Evolutionary conservation across 1,284 basidiomycete species (phyloP).

Genomic region (Sanghuangporus weigelae): DNA sequence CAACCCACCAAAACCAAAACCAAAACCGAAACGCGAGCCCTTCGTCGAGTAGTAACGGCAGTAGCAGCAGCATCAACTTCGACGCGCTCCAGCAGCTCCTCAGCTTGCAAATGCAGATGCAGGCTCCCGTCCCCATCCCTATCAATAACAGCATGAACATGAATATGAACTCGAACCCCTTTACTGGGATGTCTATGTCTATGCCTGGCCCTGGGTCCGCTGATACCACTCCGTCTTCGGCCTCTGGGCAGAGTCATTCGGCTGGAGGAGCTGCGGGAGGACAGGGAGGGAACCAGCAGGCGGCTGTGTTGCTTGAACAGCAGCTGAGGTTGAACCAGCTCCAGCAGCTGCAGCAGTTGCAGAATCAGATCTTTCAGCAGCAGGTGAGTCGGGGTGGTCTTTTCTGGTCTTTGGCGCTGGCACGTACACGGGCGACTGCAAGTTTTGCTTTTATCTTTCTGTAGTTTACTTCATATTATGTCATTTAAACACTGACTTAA

Average conservation of each 20-base stretch:
- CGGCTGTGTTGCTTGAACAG: constrained; percentile 40
- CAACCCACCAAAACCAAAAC: neutral
- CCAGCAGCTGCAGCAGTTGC: constrained; percentile 72
- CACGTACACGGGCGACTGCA: neutral
- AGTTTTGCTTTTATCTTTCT: neutral
- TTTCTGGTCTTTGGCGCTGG: neutral
- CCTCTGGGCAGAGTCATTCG: neutral
- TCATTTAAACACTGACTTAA: neutral
- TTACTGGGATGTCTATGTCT: neutral
- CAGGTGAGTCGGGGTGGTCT: constrained; percentile 44
- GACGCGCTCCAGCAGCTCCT: constrained; percentile 17
- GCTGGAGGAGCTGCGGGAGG: neutral
- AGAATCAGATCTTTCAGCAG: constrained; percentile 80
- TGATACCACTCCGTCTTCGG: neutral
- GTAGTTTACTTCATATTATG: neutral
- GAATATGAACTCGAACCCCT: neutral
- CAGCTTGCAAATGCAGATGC: constrained; percentile 8
- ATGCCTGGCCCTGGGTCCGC: neutral
- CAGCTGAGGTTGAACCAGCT: constrained; percentile 70
- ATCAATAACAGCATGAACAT: neutral
- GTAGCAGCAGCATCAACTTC: constrained; percentile 7
- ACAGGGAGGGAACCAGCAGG: neutral
- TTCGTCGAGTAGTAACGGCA: neutral
- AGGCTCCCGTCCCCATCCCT: neutral
- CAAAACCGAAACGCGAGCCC: neutral